Conservation (phyloP, 106 monocot species). For the Dioscorea dumetorum region DNA sequence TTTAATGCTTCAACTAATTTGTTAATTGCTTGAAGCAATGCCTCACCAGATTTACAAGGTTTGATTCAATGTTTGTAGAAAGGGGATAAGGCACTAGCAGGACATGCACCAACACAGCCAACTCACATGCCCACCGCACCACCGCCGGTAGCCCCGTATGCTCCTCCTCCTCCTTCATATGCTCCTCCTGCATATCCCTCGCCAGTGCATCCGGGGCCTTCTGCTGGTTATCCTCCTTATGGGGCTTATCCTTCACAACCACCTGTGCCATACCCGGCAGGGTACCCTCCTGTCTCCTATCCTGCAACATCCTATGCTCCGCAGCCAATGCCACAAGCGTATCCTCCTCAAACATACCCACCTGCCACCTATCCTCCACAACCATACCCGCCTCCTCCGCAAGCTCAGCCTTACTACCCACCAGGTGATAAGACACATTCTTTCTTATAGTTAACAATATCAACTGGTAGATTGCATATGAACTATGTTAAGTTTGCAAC, state of each 20-base stretch:
- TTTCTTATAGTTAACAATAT: not conserved
- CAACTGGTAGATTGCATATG: not conserved
- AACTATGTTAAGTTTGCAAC: too few species aligned
- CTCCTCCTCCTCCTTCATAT: constrained; percentile 1
- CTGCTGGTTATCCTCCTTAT: not conserved
- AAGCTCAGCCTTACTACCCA: constrained; percentile 29
- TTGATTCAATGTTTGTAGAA: not conserved
- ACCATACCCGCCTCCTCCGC: constrained; percentile 34
- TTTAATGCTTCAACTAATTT: not conserved
- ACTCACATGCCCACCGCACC: not conserved
- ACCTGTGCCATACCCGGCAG: constrained; percentile 1
- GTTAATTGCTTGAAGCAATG: not conserved
- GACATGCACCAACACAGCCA: too few species aligned
- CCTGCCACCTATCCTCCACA: constrained; percentile 26
- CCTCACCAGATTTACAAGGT: not conserved
- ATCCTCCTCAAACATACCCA: constrained; percentile 8
- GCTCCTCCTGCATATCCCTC: not conserved
- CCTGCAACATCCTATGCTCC: constrained; percentile 1
- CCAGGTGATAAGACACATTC: constrained; percentile 23
- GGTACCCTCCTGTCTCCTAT: constrained; percentile 13
- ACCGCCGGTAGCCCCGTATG: not conserved
- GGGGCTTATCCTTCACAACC: constrained; percentile 7
- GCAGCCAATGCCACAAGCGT: constrained; percentile 7
- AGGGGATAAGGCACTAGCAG: constrained; percentile 11
- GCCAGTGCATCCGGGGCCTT: not conserved